Base-by-base conservation (phyloP, 768 basidiomycete species). In the Mycena leptocephala region DNA sequence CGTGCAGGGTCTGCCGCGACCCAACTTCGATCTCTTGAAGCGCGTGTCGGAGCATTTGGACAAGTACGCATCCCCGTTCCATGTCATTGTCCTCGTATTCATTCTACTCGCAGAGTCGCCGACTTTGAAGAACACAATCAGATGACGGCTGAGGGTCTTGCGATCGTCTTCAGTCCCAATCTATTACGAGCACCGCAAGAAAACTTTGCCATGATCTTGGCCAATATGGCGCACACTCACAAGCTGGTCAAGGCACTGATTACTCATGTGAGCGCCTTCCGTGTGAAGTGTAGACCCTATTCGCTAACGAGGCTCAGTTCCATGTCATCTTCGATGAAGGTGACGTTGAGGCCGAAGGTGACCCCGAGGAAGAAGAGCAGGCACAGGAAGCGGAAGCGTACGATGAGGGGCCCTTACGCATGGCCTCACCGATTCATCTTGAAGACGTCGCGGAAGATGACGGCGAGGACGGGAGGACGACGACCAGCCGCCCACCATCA, bases 91-190 rank as follows among this genome's bases (percentile, higher is more conserved):
- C 46, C 33, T 62, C 13, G 73, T 46, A 56, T 28, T 41, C 18
- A 55, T 26, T 43, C 20, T 33, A 32, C 53, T 39, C 58, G 6
- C 80, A 95, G 95, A 81, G 94, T 96, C n/a, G 95, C 95, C 5
- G 95, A 96, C 81, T 95, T 90, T 83, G 95, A 97, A 81, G 95
- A 96, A 72, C 90, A 93, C 62, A 97, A 96, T 79, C 96, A 97
- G 74, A 97, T 97, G 96, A 95, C 94, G 2, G 93, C 95, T 1
- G 93, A 96, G 78, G 93, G 94, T 9, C 88, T 97, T 4, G 93
- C 96, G 0, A 96, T 96, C 66, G 95, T 96, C 22, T 96, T 96
- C 84, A 95, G 95, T 75, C 95, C 95, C 8, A 96, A 95, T 81
- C 84, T 96, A 59, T 82, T 95, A 65, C 92, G 95, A 24, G 93